Conservation (phyloP, 148 eudicot species). For the Oxyria digyna region DNA sequence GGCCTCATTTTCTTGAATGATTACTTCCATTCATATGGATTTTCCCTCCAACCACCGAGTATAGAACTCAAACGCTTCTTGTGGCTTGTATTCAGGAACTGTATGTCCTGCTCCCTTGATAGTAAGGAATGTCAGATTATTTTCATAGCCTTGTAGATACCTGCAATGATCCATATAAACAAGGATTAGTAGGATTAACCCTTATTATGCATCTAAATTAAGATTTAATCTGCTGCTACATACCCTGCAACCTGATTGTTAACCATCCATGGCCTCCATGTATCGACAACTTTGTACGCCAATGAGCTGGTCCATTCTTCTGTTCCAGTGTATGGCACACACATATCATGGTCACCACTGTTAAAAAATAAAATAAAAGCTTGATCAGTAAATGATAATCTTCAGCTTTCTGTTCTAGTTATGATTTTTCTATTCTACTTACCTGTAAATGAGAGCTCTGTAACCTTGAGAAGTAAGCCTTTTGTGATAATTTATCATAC, state of each 20-base stretch:
- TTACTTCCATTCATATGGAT: conserved; percentile 6
- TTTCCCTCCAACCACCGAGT: conserved; percentile 11
- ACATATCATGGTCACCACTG: conserved; percentile 32
- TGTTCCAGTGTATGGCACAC: conserved; percentile 25
- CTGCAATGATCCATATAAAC: conserved; percentile 13
- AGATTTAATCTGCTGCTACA: neutral
- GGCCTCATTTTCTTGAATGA: neutral
- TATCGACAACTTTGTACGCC: conserved; percentile 18
- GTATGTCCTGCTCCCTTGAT: conserved; percentile 20
- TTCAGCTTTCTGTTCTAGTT: neutral
- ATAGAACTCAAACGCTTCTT: conserved; percentile 9
- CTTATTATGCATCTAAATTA: neutral
- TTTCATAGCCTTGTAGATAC: conserved; percentile 18
- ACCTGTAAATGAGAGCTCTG: conserved; percentile 40
- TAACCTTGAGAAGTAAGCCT: conserved; percentile 33
- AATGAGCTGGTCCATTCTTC: conserved; percentile 23
- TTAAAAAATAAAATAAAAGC: neutral
- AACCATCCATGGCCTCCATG: conserved; percentile 22
- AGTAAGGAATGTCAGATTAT: conserved; percentile 26
- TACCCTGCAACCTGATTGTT: conserved; percentile 24
- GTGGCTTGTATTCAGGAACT: conserved; percentile 13
- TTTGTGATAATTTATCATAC: conserved; percentile 35
- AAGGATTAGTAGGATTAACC: neutral
- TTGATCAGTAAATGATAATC: neutral
- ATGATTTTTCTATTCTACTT: neutral